phyloP scores from a whole-genome alignment of 495 filamentous ascomycete genomes.

The Sporormia fimetaria region DNA sequence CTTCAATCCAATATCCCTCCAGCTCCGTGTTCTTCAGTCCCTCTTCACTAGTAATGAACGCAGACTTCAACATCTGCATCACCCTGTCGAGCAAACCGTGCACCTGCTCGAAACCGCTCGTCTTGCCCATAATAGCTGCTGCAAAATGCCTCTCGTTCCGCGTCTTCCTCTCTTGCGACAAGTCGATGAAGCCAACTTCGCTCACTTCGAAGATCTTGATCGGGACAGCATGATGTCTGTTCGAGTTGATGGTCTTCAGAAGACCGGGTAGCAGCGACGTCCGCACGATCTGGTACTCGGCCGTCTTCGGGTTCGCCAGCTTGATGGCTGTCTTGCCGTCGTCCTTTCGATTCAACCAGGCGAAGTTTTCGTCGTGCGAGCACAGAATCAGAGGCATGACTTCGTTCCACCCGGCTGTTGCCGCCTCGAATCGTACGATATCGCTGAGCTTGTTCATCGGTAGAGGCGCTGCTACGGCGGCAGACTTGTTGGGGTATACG shows the following conservation, averaged over 20 bases:
- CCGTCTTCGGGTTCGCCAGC: conserved; percentile 90
- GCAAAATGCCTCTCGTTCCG: conserved; percentile 91
- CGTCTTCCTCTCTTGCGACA: conserved; percentile 62
- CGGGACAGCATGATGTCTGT: conserved; percentile 78
- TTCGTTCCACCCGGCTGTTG: conserved; percentile 92
- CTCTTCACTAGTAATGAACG: conserved; percentile 67
- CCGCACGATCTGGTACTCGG: conserved; percentile 92
- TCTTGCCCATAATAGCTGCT: conserved; percentile 90
- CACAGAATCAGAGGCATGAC: conserved; percentile 95
- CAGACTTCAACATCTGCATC: conserved; percentile 80
- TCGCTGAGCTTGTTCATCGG: conserved; percentile 89
- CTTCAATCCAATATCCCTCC: conserved; percentile 79
- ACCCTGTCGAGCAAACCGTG: conserved; percentile 88
- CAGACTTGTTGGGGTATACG: conserved; percentile 66
- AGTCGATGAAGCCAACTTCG: conserved; percentile 84
- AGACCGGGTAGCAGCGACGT: conserved; percentile 82
- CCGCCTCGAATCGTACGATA: conserved; percentile 79
- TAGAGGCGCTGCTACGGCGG: conserved; percentile 76
- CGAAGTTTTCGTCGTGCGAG: conserved; percentile 97
- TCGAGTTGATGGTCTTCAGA: conserved; percentile 90
- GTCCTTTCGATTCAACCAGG: conserved; percentile 84
- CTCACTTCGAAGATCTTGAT: conserved; percentile 89
- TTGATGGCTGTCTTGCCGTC: conserved; percentile 76
- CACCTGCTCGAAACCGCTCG: conserved; percentile 90
- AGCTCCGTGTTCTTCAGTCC: conserved; percentile 45